Evolutionary conservation across 306 rosid genomes (phyloP), one percentile per base, ranked within the genome.

Genomic region (Hylodesmum podocarpum): DNA sequence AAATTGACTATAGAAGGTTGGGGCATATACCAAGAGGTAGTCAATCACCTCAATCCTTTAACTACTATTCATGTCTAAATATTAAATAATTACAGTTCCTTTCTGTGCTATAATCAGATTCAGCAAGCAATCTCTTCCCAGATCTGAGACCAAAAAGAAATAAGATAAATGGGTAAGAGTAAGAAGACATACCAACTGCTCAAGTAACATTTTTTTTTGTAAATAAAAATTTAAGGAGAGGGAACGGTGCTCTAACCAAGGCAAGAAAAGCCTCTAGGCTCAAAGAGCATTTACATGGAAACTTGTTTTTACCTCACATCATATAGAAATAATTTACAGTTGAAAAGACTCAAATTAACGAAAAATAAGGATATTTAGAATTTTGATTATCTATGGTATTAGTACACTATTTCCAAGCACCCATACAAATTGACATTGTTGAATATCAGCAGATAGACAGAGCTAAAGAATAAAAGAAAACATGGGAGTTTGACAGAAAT

Each of bases 41-140:
- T 28, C 77, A 68, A 83, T 70, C 49, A 29, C 74, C 58, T 40
- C 19, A 67, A 66, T 66, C 80, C 47, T 65, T 79, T 13, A 19
- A 64, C 81, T 54, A 39, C 83, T 44, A 28, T 36, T 66, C 77
- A 77, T 47, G 68, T 65, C 83, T 77, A 16, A 40, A 62, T 70
- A 78, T 72, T 34, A 72, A 39, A 55, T 84, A 83, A 87, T 81
- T 84, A 83, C 88, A 81, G 72, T 64, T 87, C 78, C 73, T 74
- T 65, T 51, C 66, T 47, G 74, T 63, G 57, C 43, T 41, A 33
- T 33, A 36, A 59, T 78, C 77, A 46, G 71, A 33, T 33, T 43
- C 82, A 46, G 61, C 61, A 28, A 40, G 36, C 36, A 33, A 69
- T 57, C 28, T 28, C 72, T 44, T 66, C 31, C 29, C 36, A 66